Evolutionary conservation across 495 filamentous ascomycete genomes (phyloP), one percentile per base, ranked within the genome.

Genomic region (Daldinia decipiens): DNA sequence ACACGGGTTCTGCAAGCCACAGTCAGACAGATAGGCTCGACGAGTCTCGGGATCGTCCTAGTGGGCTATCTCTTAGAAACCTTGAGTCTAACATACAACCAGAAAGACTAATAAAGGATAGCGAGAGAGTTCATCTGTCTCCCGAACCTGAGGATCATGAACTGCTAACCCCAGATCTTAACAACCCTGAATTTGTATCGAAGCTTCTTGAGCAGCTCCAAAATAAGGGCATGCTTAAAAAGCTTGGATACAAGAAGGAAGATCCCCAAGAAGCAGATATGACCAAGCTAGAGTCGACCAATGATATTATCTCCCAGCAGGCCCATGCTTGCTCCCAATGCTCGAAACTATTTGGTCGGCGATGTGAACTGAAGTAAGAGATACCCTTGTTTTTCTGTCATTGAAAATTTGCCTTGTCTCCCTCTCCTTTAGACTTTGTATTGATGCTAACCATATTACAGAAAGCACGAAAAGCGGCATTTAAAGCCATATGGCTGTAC

Each of bases 401-500:
- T 75, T 57, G 51, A 45, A 3, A 8, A 29, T 65, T 71, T 80
- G 62, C 38, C 39, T 70, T 7, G 27, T 39, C 32, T 12, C 21
- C 0, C 34, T 26, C 59, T 63, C 43, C 45, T 56, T 17, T 38
- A 45, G 0, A 21, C 13, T 19, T 9, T 59, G 5, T 19, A 29
- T 62, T 61, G 26, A 45, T 45, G 21, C 56, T 65, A 5, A 67
- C 26, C 5, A 36, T 26, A 31, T 17, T 19, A 15, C 38, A 95
- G 93, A 62, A 98, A 98, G 79, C 95, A 98, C 76, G 83, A 88
- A 77, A 96, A 94, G 73, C 90, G 95, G 8, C 95, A 98, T 77
- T 85, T 89, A 26, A 88, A 90, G 59, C 95, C 94, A 0, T 98
- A 95, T 73, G 92, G 90, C 47, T 98, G 95, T 80, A 98, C 95